Conservation (phyloP, 2,329 filamentous ascomycete genomes). For the Lomentospora prolificans region DNA sequence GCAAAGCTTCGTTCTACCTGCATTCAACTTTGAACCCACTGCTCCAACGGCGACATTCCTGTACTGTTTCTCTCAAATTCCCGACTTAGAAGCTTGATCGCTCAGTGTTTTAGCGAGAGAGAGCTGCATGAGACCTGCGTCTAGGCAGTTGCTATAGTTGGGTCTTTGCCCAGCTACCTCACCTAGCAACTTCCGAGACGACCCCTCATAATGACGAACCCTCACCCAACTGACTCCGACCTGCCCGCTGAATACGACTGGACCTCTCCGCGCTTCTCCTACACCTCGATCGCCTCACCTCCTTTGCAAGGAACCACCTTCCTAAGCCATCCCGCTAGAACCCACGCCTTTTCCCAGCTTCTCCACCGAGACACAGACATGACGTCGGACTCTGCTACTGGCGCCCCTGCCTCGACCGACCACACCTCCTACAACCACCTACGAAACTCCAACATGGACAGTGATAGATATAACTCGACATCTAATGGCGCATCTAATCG, state of each 20-base stretch:
- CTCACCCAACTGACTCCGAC: conserved; percentile 20
- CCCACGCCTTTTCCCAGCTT: conserved; percentile 43
- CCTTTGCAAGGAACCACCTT: conserved; percentile 18
- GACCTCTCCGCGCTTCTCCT: conserved; percentile 25
- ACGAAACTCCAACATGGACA: conserved; percentile 22
- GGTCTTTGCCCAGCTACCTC: conserved; percentile 2
- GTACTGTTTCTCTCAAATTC: not conserved
- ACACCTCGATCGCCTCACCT: conserved; percentile 25
- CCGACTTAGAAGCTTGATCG: not conserved
- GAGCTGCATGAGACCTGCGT: conserved; percentile 3
- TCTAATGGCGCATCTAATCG: conserved; percentile 17
- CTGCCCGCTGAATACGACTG: conserved; percentile 9
- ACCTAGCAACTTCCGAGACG: conserved; percentile 5
- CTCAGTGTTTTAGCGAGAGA: not conserved
- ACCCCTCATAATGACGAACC: conserved; percentile 30
- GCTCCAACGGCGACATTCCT: not conserved
- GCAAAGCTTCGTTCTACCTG: not conserved
- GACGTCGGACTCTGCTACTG: conserved; percentile 27
- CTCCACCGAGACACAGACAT: conserved; percentile 27
- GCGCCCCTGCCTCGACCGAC: conserved; percentile 21
- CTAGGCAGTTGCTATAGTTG: conserved; percentile 3
- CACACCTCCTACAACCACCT: conserved; percentile 9
- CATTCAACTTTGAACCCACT: not conserved
- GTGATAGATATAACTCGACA: conserved; percentile 19
- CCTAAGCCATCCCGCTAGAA: conserved; percentile 25